Evolutionary conservation across 768 basidiomycete species (phyloP).

Genomic region (Flagelloscypha sp.): DNA sequence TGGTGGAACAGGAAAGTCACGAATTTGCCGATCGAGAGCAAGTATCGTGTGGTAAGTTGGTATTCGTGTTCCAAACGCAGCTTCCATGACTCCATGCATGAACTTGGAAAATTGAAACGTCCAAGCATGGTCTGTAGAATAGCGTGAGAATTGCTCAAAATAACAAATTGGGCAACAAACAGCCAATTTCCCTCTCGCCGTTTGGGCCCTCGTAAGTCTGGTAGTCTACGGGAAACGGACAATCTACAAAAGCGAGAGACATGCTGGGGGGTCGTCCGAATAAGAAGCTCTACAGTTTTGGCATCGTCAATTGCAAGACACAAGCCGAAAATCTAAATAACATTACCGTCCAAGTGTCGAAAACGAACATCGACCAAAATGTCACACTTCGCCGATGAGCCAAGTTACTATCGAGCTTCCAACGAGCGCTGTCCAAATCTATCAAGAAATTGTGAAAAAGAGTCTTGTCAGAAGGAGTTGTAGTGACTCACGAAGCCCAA

Average conservation of each 20-base stretch:
- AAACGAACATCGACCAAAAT: constrained; percentile 63
- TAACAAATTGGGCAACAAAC: constrained; percentile 21
- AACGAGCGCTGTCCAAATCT: constrained; percentile 57
- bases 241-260: constrained; percentile 45
- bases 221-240: constrained; percentile 40
- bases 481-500: constrained; percentile 44
- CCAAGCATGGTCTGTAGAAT: constrained; percentile 47
- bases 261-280: constrained; percentile 55
- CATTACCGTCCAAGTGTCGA: constrained; percentile 55
- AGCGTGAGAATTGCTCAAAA: constrained; percentile 1
- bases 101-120: constrained; percentile 45
- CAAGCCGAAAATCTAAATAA: background rate
- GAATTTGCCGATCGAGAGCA: constrained; percentile 51
- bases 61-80: constrained; percentile 43
- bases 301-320: background rate
- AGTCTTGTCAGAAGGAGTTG: constrained; percentile 5
- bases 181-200: constrained; percentile 31
- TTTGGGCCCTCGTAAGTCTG: constrained; percentile 25
- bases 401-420: constrained; percentile 42
- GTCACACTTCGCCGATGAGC: constrained; percentile 42
- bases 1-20: constrained; percentile 48
- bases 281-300: constrained; percentile 41
- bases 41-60: constrained; percentile 46
- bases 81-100: constrained; percentile 41
- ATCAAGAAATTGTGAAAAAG: background rate